These are phyloP conservation scores for Beauveria asiatica DNA, from an alignment of 2,329 filamentous ascomycete species.

Conservation along the genomic window DNA sequence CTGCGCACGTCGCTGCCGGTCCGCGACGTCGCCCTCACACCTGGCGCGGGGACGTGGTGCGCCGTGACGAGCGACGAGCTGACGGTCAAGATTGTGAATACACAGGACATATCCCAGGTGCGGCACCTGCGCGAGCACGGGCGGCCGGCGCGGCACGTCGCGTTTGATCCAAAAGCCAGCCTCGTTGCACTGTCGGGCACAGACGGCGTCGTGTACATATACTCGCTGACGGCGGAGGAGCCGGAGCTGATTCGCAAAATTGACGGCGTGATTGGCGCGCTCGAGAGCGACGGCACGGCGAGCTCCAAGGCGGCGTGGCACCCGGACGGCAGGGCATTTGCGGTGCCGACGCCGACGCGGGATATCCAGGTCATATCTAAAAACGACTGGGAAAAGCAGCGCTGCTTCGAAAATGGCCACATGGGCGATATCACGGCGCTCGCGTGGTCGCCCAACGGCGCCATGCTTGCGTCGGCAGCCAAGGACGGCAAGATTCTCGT, in stretches of 20 bases:
- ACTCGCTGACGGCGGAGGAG: constrained; percentile 69
- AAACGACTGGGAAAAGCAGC: constrained; percentile 81
- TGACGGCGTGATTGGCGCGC: constrained; percentile 71
- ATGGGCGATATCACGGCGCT: constrained; percentile 76
- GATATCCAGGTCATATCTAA: constrained; percentile 84
- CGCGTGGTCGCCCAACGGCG: constrained; percentile 91
- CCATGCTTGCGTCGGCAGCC: constrained; percentile 65
- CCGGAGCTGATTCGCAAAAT: constrained; percentile 76
- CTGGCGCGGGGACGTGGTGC: constrained; percentile 70
- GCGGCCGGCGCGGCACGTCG: constrained; percentile 82
- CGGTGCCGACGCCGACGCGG: constrained; percentile 69
- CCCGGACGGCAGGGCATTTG: constrained; percentile 87
- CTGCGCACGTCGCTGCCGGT: constrained; percentile 78
- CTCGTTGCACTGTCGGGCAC: constrained; percentile 75
- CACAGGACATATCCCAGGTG: constrained; percentile 66
- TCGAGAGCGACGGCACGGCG: constrained; percentile 65
- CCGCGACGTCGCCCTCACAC: constrained; percentile 66
- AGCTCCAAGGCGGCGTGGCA: constrained; percentile 80
- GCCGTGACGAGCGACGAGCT: constrained; percentile 96
- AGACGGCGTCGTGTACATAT: constrained; percentile 84
- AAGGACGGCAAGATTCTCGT: constrained; percentile 64
- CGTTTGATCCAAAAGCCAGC: constrained; percentile 74
- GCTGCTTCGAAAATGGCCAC: constrained; percentile 70
- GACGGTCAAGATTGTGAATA: constrained; percentile 80
- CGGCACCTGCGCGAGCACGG: constrained; percentile 75